These are phyloP conservation scores for Chenopodium berlandieri DNA, from an alignment of 148 eudicot species.

Conservation along the genomic window DNA sequence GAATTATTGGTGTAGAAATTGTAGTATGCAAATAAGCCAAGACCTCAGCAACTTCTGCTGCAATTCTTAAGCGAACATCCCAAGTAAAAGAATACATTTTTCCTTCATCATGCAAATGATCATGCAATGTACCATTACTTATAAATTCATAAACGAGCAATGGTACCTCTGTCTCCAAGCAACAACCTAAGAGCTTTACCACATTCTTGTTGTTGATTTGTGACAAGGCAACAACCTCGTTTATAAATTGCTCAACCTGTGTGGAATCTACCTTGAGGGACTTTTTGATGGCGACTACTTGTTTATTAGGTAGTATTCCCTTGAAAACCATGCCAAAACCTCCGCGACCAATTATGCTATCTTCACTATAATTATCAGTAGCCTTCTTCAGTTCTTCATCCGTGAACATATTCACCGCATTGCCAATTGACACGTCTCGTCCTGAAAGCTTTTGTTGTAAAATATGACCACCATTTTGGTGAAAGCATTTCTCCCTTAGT, in stretches of 20 bases:
- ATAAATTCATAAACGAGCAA: too few species aligned
- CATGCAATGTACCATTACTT: too few species aligned
- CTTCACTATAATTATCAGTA: slow-evolving; percentile 18
- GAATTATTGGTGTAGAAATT: too few species aligned
- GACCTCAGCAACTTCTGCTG: too few species aligned
- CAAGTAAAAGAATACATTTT: too few species aligned
- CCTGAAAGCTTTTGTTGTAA: neutral
- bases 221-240: too few species aligned
- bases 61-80: too few species aligned
- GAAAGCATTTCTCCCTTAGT: slow-evolving; percentile 16
- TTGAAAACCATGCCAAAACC: slow-evolving; percentile 24
- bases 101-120: too few species aligned
- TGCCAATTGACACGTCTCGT: neutral
- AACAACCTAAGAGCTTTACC: too few species aligned
- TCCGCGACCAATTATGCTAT: slow-evolving; percentile 20
- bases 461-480: slow-evolving; percentile 20
- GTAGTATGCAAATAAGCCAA: too few species aligned
- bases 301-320: slow-evolving; percentile 7
- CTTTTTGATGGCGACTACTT: slow-evolving; percentile 21
- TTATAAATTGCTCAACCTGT: neutral
- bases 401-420: slow-evolving; percentile 1
- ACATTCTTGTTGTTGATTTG: too few species aligned
- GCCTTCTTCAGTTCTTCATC: slow-evolving; percentile 18
- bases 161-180: too few species aligned
- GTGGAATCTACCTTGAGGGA: slow-evolving; percentile 10